Conservation (phyloP, 139 green algal genomes). For the Coccomyxa sp. region DNA sequence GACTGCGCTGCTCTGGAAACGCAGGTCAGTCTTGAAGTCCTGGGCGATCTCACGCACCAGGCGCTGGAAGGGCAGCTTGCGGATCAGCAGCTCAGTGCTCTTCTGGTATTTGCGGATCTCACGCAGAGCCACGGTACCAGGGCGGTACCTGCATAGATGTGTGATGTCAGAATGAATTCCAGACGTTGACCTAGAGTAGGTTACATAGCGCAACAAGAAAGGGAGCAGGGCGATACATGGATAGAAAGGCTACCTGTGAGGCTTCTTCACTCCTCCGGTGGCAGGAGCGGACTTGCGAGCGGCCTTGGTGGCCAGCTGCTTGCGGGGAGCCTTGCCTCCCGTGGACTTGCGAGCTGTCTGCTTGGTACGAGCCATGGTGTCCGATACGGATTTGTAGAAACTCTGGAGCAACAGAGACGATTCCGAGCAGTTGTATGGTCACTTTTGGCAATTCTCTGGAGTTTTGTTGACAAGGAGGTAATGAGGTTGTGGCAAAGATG, state of each 20-base stretch:
- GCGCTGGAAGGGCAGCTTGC: conserved; percentile 97
- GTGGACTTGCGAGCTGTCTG: conserved; percentile 78
- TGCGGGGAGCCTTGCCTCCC: conserved; percentile 84
- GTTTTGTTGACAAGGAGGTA: no score
- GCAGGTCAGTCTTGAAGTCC: conserved; percentile 99
- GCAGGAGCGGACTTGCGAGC: conserved; percentile 53
- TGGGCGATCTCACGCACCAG: conserved; percentile 98
- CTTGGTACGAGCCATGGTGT: conserved; percentile 79
- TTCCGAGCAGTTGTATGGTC: no score
- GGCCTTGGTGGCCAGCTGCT: conserved; percentile 93
- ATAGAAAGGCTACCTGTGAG: no score
- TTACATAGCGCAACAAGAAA: no score
- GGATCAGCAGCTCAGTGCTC: conserved; percentile 90
- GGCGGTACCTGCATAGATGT: conserved; percentile 84
- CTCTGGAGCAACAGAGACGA: no score
- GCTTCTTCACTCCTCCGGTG: conserved; percentile 26
- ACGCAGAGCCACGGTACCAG: conserved; percentile 84
- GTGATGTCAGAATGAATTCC: no score
- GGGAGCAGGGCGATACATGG: no score
- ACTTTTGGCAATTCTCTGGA: no score
- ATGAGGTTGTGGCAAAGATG: no score
- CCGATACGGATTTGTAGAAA: no score
- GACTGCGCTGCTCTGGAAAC: conserved; percentile 95
- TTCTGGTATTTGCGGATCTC: conserved; percentile 98
- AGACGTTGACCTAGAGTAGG: no score